Evolutionary conservation across 306 rosid genomes (phyloP).

Genomic region (Ammopiptanthus mongolicus): DNA sequence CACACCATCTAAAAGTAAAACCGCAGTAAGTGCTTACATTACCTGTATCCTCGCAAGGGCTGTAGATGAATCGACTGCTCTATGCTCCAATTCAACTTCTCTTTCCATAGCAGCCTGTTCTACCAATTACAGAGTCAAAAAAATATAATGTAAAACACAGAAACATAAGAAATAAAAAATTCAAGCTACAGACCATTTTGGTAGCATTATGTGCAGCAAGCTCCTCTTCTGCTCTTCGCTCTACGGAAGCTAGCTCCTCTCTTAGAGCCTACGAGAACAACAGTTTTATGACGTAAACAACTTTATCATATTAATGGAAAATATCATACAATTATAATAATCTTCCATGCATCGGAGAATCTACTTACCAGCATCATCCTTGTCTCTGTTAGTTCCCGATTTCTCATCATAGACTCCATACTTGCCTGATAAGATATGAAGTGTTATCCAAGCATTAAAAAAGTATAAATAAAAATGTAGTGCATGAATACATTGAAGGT

Average conservation of each 20-base stretch:
- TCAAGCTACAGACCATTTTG: slow-evolving; percentile 61
- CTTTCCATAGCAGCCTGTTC: slow-evolving; percentile 95
- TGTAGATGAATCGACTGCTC: slow-evolving; percentile 86
- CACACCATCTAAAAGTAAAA: slow-evolving; percentile 13
- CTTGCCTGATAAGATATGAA: slow-evolving; percentile 52
- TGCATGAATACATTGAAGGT: neutral
- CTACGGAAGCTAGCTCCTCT: slow-evolving; percentile 90
- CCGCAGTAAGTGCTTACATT: slow-evolving; percentile 29
- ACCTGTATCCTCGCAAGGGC: slow-evolving; percentile 98
- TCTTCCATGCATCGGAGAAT: slow-evolving; percentile 24
- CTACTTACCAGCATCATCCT: slow-evolving; percentile 95
- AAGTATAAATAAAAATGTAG: slow-evolving; percentile 7
- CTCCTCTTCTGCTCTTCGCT: slow-evolving; percentile 98
- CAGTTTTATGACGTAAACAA: slow-evolving; percentile 5
- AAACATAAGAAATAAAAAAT: neutral
- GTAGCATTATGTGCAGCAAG: slow-evolving; percentile 85
- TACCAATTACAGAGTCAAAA: slow-evolving; percentile 24
- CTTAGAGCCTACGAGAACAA: slow-evolving; percentile 61
- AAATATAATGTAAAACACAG: slow-evolving; percentile 18
- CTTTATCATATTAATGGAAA: slow-evolving; percentile 6
- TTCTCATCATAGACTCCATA: slow-evolving; percentile 95
- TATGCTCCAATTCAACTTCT: slow-evolving; percentile 96
- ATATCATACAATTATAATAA: neutral
- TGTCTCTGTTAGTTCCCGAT: slow-evolving; percentile 85
- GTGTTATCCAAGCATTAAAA: slow-evolving; percentile 24